Base-by-base conservation (phyloP, 441 rosid species). In the Gossypium schwendimanii region DNA sequence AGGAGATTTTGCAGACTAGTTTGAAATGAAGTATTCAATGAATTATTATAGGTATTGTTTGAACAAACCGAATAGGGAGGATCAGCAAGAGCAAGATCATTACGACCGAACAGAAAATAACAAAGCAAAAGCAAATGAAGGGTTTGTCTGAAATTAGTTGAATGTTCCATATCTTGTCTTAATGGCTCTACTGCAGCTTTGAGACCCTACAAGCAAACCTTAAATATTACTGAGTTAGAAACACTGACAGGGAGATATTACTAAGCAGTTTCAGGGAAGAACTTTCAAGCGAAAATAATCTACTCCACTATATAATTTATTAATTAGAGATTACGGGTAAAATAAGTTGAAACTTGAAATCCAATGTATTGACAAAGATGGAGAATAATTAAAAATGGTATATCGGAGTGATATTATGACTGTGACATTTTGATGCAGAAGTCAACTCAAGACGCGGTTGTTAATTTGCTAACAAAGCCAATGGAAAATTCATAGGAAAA, bases 51-150 rank as follows among this genome's bases (percentile, higher is more conserved):
- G 8, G 31, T 44, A 3, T 10, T 61, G 64, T 31, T 21, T 50
- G 81, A 54, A 54, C 87, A 84, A 66, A 64, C 31, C 1, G 0
- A 3, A 68, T 63, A 75, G 5, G 87, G 84, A 70, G 81, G 84
- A 77, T 81, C 84, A 8, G 78, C 81, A 2, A 1, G 6, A 49
- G 79, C 52, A 73, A 69, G 73, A 66, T 64, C 69, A 26, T 26
- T 50, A 74, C 77, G 15, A 41, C 14, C 3, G 36, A 65, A 39
- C 17, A 61, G 6, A 18, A 50, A 41, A 36, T 52, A 52, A 39
- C 6, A 75, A 47, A 75, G 58, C 17, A 77, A 14, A 45, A 72
- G 33, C 41, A 69, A 58, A 60, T 72, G 39, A 26, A 69, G 45
- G 70, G 50, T 64, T 63, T 10, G 69, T 57, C 15, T 17, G 53